Evolutionary conservation across 2,329 filamentous ascomycete species (phyloP), one percentile per base, ranked within the genome.

Genomic region (Purpureocillium lavendulum): DNA sequence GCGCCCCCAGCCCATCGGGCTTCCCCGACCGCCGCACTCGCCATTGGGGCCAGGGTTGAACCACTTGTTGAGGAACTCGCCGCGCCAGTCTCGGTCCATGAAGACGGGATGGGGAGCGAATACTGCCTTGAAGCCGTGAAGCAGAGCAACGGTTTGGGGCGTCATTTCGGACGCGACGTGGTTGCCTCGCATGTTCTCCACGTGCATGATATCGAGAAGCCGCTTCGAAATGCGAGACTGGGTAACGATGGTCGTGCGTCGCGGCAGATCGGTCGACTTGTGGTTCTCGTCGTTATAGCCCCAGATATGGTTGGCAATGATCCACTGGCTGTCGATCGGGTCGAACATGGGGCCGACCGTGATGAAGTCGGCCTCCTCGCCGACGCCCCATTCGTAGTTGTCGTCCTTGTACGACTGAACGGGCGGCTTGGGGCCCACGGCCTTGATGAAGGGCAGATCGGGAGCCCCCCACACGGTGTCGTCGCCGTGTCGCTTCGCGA

Each of bases 81-180:
- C 66, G 24, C 64, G 62, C 83, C 83, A 88, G 36, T 82, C 74
- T 44, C 84, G 76, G 59, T 90, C 84, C 52, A 87, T 85, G 59
- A 80, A 89, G 35, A 89, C 76, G 2, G 85, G 84, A 58, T 89
- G 84, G 10, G 85, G 85, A 10, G 79, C 83, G 52, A 82, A 86
- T 4, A 87, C 81, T 4, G 82, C 79, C 62, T 90, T 90, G 36
- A 89, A 67, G 6, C 86, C 84, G 55, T 92, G 84, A 45, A 87
- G 75, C 14, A 90, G 69, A 0, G 83, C 78, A 18, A 82, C 75
- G 0, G 82, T 82, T 40, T 83, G 80, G 1, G 84, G 78, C 44
- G 80, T 84, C 84, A 90, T 88, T 56, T 90, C 85, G 0, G 84
- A 84, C 42, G 82, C 83, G 51, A 89, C 79, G 54, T 87, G 83